A percentile compares a stretch with the other conserved stretches of the same genome.
Evolutionary conservation across 768 basidiomycete genomes (phyloP).

Genomic region (Melanogaster broomeanus): DNA sequence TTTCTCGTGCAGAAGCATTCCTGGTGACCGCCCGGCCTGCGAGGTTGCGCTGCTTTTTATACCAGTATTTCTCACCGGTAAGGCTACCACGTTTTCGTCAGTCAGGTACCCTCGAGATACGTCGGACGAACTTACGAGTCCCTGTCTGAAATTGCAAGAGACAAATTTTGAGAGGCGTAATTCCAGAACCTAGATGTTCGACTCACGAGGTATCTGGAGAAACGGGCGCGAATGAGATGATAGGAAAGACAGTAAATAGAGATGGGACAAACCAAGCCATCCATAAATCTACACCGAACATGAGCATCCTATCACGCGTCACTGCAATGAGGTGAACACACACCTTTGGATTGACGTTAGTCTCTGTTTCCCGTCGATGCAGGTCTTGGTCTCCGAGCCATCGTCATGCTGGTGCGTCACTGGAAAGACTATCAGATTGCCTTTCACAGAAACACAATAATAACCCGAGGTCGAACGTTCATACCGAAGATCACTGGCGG

Average conservation of each 20-base stretch:
- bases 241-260: background rate
- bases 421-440: conserved; percentile 28
- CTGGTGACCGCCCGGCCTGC: conserved; percentile 15
- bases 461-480: conserved; percentile 5
- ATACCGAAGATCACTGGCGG: conserved; percentile 80
- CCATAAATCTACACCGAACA: conserved; percentile 54
- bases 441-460: background rate
- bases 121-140: conserved; percentile 43
- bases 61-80: conserved; percentile 52
- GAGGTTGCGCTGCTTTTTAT: conserved; percentile 31
- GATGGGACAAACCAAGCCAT: conserved; percentile 56
- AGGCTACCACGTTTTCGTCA: conserved; percentile 10
- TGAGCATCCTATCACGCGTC: background rate
- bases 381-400: conserved; percentile 64
- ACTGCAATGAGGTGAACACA: conserved; percentile 28
- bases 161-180: background rate
- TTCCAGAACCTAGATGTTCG: background rate
- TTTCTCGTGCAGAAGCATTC: conserved; percentile 50
- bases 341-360: conserved; percentile 73
- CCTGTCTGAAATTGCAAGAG: conserved; percentile 30
- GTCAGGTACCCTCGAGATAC: no score
- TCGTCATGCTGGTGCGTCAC: conserved; percentile 55
- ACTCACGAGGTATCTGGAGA: conserved; percentile 58
- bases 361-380: conserved; percentile 83
- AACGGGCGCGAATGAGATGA: conserved; percentile 6